A percentile compares a stretch with the other conserved stretches of the same genome.
Conservation (phyloP, 306 rosid genomes). For the Geum urbanum region DNA sequence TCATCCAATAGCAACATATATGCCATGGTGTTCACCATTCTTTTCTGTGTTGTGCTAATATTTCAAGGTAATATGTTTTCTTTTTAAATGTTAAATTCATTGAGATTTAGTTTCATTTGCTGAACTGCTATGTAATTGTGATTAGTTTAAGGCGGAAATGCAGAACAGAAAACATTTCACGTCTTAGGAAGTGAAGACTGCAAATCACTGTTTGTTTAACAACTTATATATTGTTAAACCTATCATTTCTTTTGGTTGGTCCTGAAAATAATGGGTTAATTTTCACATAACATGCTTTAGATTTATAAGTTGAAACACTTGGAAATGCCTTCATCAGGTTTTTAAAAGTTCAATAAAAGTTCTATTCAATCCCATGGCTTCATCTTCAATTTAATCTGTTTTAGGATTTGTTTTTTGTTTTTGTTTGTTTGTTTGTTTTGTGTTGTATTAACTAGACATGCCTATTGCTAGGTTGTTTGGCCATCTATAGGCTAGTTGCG, state of each 20-base stretch:
- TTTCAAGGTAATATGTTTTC: conserved; percentile 59
- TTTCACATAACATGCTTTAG: neutral
- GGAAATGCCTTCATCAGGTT: neutral
- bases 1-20: conserved; percentile 50
- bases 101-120: neutral
- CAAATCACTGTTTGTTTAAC: neutral
- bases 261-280: neutral
- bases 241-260: neutral
- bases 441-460: neutral
- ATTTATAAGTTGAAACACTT: neutral
- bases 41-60: conserved; percentile 72
- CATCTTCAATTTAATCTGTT: neutral
- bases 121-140: neutral
- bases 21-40: conserved; percentile 66
- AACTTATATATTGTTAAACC: neutral
- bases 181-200: neutral
- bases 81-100: neutral
- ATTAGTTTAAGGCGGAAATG: neutral
- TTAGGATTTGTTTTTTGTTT: neutral
- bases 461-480: neutral
- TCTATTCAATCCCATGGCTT: neutral
- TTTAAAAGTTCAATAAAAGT: neutral
- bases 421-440: neutral
- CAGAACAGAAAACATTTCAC: neutral
- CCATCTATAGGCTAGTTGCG: neutral